phyloP scores from a whole-genome alignment of 2,329 filamentous ascomycete genomes.

The Fusarium praegraminearum region DNA sequence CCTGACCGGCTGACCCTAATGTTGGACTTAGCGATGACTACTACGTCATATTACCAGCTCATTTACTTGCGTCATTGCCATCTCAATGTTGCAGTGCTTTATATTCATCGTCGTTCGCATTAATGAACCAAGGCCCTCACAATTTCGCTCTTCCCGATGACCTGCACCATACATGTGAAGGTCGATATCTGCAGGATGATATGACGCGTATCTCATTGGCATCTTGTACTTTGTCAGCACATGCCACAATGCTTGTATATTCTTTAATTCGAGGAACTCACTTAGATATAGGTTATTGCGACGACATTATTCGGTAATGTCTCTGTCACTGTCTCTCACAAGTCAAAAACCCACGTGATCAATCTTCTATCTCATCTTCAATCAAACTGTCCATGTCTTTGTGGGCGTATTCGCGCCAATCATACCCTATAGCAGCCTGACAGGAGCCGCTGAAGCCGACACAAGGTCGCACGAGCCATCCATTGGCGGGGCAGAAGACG shows the following conservation, averaged over 20 bases:
- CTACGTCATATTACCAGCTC: conserved; percentile 29
- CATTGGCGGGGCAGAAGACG: conserved; percentile 40
- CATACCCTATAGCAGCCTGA: conserved; percentile 22
- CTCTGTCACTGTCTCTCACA: not conserved
- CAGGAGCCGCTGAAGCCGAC: conserved; percentile 39
- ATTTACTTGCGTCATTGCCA: conserved; percentile 30
- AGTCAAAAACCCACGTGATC: conserved; percentile 28
- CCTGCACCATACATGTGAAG: not conserved
- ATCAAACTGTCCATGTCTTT: not conserved
- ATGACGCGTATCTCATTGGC: not conserved
- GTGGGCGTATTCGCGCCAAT: conserved; percentile 36
- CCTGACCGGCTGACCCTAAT: conserved; percentile 1
- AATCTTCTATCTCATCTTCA: not conserved
- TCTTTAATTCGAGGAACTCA: not conserved
- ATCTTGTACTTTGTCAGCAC: not conserved
- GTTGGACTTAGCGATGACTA: not conserved
- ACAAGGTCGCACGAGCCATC: conserved; percentile 28
- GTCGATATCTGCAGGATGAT: not conserved
- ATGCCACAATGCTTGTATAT: not conserved
- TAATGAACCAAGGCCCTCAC: not conserved
- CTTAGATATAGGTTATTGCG: conserved; percentile 10
- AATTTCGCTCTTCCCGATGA: not conserved
- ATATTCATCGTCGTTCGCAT: conserved; percentile 3
- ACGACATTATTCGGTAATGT: conserved; percentile 1
- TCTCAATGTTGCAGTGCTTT: conserved; percentile 10